These are phyloP conservation scores for Marasmius oreades DNA, from an alignment of 1,284 basidiomycete genomes.

Conservation along the genomic window DNA sequence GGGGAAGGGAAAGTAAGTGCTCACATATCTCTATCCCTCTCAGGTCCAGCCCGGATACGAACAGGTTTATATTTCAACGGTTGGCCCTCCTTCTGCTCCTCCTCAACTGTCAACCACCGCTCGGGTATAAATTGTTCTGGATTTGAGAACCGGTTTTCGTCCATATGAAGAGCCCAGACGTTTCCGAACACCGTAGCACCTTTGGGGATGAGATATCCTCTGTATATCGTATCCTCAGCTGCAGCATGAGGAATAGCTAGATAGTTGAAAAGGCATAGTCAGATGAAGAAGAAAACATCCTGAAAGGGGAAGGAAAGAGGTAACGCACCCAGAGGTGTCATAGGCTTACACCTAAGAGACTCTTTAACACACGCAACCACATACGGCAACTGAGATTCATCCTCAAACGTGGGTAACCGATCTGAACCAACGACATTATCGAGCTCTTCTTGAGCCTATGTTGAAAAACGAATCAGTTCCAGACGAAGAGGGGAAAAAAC, in stretches of 20 bases:
- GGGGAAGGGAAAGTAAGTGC: background rate
- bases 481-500: too few species aligned
- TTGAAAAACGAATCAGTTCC: too few species aligned
- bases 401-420: slow-evolving; percentile 1
- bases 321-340: background rate
- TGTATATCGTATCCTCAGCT: slow-evolving; percentile 29
- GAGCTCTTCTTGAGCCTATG: background rate
- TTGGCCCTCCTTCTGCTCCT: background rate
- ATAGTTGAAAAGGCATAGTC: background rate
- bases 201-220: slow-evolving; percentile 32
- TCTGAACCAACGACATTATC: background rate
- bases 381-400: background rate
- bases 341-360: background rate
- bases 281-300: background rate
- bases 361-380: background rate
- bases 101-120: background rate
- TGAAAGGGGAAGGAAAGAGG: background rate
- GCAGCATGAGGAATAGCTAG: slow-evolving; percentile 27
- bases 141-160: background rate
- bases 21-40: background rate
- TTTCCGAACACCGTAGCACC: slow-evolving; percentile 27
- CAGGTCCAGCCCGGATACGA: background rate
- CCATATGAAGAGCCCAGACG: background rate
- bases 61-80: background rate
- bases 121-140: background rate